Evolutionary conservation across 2,329 filamentous ascomycete species (phyloP), one percentile per base, ranked within the genome.

Genomic region (Fusarium tricinctum): DNA sequence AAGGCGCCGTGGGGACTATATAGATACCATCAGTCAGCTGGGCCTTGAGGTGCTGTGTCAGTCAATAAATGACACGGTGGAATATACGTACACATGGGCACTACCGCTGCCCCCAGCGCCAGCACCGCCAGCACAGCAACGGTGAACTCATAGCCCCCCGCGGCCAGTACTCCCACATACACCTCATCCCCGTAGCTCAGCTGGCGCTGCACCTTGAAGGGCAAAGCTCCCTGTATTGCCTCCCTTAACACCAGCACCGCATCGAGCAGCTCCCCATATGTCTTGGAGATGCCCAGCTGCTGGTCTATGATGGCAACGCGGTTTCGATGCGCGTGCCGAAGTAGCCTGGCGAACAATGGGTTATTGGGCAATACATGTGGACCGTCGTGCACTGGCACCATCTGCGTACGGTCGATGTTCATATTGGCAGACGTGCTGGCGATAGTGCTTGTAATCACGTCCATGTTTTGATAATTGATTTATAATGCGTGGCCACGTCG

Each of bases 71-170:
- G n/a, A 30, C 14, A 42, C 8, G 10, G 14, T 10, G n/a, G 33
- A n/a, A 23, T 42, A 30, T 9, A 51, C 49, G 8, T 5, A 52
- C 49, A 42, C 49, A 52, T 52, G 0, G 49, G 38, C 3, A 52
- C 49, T 6, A 43, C 38, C 0, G 49, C 49, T 32, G 49, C 49
- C 5, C 49, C 49, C 3, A 52, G 5, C 9, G 49, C 49, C 8
- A 52, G 8, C 2, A 52, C 19, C 3, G 38, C 7, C n/a, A 52
- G 19, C 1, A 52, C 38, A 1, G 26, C 49, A 3, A 52, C 49
- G 7, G 49, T 22, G 8, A 52, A 52, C 15, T 43, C 49, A 9
- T 42, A 52, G 49, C 49, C 49, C 12, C 49, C 49, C 8, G 48
- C 33, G 3, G 48, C 35, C 8, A 50, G 23, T 2, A 50, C 48